These are phyloP conservation scores for Metroxylon sagu DNA, from an alignment of 176 grass and related monocot genomes.

Conservation along the genomic window DNA sequence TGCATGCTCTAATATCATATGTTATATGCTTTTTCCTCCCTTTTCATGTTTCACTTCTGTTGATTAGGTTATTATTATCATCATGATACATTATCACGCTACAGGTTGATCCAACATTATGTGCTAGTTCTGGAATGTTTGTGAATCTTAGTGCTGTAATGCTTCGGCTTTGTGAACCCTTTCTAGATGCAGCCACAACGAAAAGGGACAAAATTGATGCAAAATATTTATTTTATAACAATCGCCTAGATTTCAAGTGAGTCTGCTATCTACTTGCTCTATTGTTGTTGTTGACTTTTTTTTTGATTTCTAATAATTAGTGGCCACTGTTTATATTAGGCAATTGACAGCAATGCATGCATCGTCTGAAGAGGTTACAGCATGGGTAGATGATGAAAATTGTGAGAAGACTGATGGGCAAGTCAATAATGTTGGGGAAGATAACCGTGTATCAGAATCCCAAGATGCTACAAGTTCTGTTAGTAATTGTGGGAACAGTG, in stretches of 20 bases:
- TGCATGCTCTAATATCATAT: too few species aligned
- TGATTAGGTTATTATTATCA: neutral
- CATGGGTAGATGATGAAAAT: conserved; percentile 56
- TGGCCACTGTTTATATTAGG: conserved; percentile 31
- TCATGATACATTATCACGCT: conserved; percentile 3
- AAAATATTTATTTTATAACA: conserved; percentile 75
- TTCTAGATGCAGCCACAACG: conserved; percentile 56
- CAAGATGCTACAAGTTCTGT: conserved; percentile 63
- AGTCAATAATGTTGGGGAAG: conserved; percentile 25
- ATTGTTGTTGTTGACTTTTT: conserved; percentile 9
- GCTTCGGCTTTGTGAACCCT: conserved; percentile 85
- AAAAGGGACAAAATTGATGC: conserved; percentile 91
- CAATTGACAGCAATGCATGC: conserved; percentile 91
- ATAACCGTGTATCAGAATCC: conserved; percentile 38
- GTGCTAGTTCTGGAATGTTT: conserved; percentile 91
- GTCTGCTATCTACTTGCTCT: conserved; percentile 5
- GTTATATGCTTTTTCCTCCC: too few species aligned
- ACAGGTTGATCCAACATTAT: conserved; percentile 81
- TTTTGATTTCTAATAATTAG: conserved; percentile 6
- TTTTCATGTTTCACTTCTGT: too few species aligned
- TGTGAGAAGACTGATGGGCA: conserved; percentile 30
- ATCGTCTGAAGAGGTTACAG: conserved; percentile 81
- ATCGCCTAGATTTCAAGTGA: conserved; percentile 67
- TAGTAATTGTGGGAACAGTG: conserved; percentile 26
- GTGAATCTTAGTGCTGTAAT: conserved; percentile 88